Evolutionary conservation across 208 protist species (phyloP), one percentile per base, ranked within the genome.

Genomic region (Kentomonas sorsogonicus): DNA sequence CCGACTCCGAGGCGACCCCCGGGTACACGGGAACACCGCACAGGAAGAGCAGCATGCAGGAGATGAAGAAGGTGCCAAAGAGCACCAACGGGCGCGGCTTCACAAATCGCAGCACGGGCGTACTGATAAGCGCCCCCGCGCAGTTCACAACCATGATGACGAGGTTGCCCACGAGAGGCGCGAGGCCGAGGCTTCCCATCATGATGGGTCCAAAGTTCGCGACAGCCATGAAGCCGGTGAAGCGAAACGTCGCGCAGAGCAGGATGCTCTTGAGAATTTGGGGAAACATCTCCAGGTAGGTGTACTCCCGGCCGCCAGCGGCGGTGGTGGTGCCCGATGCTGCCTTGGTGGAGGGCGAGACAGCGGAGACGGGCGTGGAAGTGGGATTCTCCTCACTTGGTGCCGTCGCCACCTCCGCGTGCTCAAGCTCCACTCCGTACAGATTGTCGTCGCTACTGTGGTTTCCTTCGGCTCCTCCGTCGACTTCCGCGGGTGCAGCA

Each of bases 181-280:
- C 69, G 26, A 91, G 65, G 29, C 81, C 77, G 34, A 89, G 65
- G 46, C 63, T 76, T 27, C 63, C 60, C 71, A 82, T 89, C 54
- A 94, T 91, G 29, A 63, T 80, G 25, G 83, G 83, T 27, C 84
- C 81, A 67, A 91, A 94, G 71, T 89, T 90, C 81, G 87, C 89
- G 29, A 92, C 70, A 36, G 83, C 83, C 57, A 90, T 91, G 60
- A 91, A 87, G 29, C 87, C 87, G 25, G 87, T 94, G 66, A 94
- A 59, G 63, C 89, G 86, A 44, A 79, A 60, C 50, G 86, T 83
- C 20, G 74, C 69, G 27, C 72, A 68, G 53, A 86, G 67, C 39
- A 81, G 63, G 20, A 44, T 18, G 33, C 64, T 75, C 53, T 91
- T 77, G n/a, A 66, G 1, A 18, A 91, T 57, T 15, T 53, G 75